Conservation (phyloP, 805 yeast genomes). For the Yarrowia hollandica region DNA sequence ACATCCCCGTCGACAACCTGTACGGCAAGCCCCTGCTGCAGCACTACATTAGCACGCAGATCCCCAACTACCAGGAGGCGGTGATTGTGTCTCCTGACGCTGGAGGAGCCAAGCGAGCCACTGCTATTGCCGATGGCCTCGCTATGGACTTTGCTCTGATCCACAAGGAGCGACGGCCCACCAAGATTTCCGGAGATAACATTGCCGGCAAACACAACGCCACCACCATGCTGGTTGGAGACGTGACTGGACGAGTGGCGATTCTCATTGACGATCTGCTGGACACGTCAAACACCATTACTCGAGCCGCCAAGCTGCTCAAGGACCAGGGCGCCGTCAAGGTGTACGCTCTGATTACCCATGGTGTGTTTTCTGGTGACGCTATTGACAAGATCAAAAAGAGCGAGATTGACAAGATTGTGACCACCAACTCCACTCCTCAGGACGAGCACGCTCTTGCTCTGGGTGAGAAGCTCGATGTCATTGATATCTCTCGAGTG, state of each 20-base stretch:
- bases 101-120: slow-evolving; percentile 98
- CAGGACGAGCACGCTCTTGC: slow-evolving; percentile 59
- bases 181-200: slow-evolving; percentile 30
- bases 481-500: slow-evolving; percentile 81
- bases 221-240: slow-evolving; percentile 95
- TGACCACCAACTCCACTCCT: slow-evolving; percentile 90
- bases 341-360: slow-evolving; percentile 87
- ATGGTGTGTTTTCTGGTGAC: slow-evolving; percentile 90
- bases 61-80: slow-evolving; percentile 78
- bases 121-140: slow-evolving; percentile 86
- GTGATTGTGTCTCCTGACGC: slow-evolving; percentile 97
- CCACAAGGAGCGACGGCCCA: slow-evolving; percentile 82
- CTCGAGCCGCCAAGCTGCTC: slow-evolving; percentile 85
- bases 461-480: slow-evolving; percentile 66
- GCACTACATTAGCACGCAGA: slow-evolving; percentile 72
- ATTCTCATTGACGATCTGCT: slow-evolving; percentile 91
- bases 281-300: slow-evolving; percentile 89
- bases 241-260: slow-evolving; percentile 81
- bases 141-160: slow-evolving; percentile 90
- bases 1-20: slow-evolving; percentile 92
- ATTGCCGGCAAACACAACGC: slow-evolving; percentile 49
- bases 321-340: slow-evolving; percentile 90
- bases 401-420: slow-evolving; percentile 75
- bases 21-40: slow-evolving; percentile 85
- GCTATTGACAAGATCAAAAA: slow-evolving; percentile 70